phyloP scores from a whole-genome alignment of 2,329 filamentous ascomycete genomes.

The Hawksworthiomyces lignivorus region DNA sequence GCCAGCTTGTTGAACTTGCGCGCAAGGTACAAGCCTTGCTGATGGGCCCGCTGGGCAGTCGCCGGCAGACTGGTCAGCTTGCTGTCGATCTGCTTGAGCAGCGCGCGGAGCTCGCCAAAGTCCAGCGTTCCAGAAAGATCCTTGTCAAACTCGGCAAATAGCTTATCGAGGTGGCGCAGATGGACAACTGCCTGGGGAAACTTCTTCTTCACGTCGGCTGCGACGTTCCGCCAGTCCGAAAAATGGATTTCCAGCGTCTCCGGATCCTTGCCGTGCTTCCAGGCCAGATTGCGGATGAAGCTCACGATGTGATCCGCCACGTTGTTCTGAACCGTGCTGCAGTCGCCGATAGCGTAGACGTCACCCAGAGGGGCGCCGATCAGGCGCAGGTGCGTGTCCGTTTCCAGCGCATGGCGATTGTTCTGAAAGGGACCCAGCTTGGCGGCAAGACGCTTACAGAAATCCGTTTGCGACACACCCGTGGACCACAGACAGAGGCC shows the following conservation, averaged over 20 bases:
- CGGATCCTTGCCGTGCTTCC: slow-evolving; percentile 85
- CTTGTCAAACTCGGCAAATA: slow-evolving; percentile 88
- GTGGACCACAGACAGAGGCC: slow-evolving; percentile 98
- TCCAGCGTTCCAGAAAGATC: slow-evolving; percentile 90
- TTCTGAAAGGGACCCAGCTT: slow-evolving; percentile 69
- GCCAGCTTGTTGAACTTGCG: slow-evolving; percentile 92
- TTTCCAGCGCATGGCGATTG: slow-evolving; percentile 88
- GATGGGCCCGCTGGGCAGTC: slow-evolving; percentile 91
- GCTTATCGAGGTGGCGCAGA: slow-evolving; percentile 78
- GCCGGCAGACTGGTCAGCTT: slow-evolving; percentile 93
- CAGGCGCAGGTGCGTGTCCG: slow-evolving; percentile 84
- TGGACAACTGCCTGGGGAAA: slow-evolving; percentile 89
- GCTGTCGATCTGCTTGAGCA: slow-evolving; percentile 85
- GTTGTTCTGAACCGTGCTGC: slow-evolving; percentile 95
- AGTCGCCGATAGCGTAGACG: slow-evolving; percentile 95
- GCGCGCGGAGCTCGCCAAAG: slow-evolving; percentile 82
- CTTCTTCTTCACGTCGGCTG: slow-evolving; percentile 72
- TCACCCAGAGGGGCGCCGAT: slow-evolving; percentile 85
- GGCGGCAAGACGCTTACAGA: slow-evolving; percentile 68
- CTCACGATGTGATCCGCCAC: slow-evolving; percentile 82
- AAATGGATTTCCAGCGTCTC: slow-evolving; percentile 83
- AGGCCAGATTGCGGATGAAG: slow-evolving; percentile 83
- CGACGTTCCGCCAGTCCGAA: slow-evolving; percentile 79
- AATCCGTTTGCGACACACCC: slow-evolving; percentile 77
- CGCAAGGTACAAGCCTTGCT: slow-evolving; percentile 88